Evolutionary conservation across 495 filamentous ascomycete species (phyloP), one percentile per base, ranked within the genome.

Genomic region (Trichocladium uniseriatum): DNA sequence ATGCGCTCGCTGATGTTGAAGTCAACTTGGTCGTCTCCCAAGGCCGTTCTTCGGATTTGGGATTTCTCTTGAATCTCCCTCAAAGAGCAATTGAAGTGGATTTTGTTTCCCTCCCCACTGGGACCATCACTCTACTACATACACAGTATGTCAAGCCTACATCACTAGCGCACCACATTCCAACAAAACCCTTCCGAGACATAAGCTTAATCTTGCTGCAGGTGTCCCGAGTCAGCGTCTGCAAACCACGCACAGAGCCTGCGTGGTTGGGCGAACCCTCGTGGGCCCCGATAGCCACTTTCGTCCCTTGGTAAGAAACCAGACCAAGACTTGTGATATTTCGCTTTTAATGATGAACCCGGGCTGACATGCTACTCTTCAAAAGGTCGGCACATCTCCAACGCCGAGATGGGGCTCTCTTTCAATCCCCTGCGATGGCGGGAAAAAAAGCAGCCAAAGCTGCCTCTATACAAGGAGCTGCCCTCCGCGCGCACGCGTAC

Each of bases 391-490:
- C 35, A 20, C 2, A 19, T 38, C 21, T 16, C 28, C 3, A 21
- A 5, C 14, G 7, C 13, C 20, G 32, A 35, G 15, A 67, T 67
- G 64, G 64, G 62, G 21, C 41, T 67, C 6, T 53, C 55, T 29
- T 45, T 55, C 44, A 68, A 60, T 42, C 53, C 56, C 24, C 53
- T 65, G 32, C 66, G 65, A 27, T 55, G 65, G 49, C 63, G 66
- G 36, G 64, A 65, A 36, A 41, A 57, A 43, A 65, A 57, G 36
- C 56, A 60, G 6, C 60, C 66, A 13, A 67, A 66, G 42, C 55
- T 75, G 16, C 72, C 72, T 6, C 14, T 74, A 24, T 73, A 74
- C 57, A 67, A 68, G 52, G 66, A 66, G 32, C 15, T 65, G 27
- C 45, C 52, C 16, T 35, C 56, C 0, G 51, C 58, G 16, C 57